A percentile compares a stretch with the other conserved stretches of the same genome.
Evolutionary conservation across 345 rosid species (phyloP).

Genomic region (Syzygium aqueum): DNA sequence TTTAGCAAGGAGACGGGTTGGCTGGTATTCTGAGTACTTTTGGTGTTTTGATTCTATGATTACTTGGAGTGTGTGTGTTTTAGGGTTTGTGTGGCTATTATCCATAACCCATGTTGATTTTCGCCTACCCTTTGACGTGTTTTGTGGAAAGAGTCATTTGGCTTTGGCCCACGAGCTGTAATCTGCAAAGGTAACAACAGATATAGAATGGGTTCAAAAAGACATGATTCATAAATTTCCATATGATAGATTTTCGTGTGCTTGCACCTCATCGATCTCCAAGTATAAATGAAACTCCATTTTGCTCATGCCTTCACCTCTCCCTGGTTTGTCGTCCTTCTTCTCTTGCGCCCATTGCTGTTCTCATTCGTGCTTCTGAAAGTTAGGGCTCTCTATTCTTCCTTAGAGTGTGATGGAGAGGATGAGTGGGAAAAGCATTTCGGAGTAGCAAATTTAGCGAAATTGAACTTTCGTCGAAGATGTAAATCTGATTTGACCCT

Average conservation of each 20-base stretch:
- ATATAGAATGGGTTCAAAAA: background rate
- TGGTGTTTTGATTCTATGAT: background rate
- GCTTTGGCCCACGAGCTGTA: background rate
- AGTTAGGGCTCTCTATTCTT: background rate
- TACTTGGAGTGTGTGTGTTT: background rate
- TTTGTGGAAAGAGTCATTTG: background rate
- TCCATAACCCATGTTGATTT: background rate
- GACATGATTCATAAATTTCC: background rate
- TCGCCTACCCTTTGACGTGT: background rate
- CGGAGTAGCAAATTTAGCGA: background rate
- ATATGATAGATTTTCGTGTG: background rate
- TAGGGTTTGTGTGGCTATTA: background rate
- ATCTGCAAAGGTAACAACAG: background rate
- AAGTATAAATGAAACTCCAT: background rate
- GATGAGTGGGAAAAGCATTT: background rate
- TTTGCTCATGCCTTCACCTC: background rate
- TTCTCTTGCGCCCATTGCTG: background rate
- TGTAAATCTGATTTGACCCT: background rate
- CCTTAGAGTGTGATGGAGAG: background rate
- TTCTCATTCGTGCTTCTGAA: background rate
- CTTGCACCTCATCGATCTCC: background rate
- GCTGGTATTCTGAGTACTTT: background rate
- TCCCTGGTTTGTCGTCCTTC: background rate
- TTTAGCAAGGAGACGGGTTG: background rate
- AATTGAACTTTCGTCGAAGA: background rate